Evolutionary conservation across 2,329 filamentous ascomycete species (phyloP), one percentile per base, ranked within the genome.

Genomic region (Clonostachys solani): DNA sequence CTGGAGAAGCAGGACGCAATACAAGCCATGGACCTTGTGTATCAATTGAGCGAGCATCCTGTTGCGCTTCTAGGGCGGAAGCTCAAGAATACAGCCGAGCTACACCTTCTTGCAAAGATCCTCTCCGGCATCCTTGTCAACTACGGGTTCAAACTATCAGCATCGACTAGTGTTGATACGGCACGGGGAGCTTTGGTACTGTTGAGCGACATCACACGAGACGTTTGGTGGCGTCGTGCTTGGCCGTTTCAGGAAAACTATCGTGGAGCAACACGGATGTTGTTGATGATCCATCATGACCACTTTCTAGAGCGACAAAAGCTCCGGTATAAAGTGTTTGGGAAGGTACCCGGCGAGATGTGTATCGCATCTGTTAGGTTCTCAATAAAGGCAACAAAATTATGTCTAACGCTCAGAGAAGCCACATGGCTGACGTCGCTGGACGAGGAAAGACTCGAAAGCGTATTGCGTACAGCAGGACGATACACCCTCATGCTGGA

Each of bases 231-330:
- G 61, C 47, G 44, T 1, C 53, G 60, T 13, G 61, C 60, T 4
- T 66, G 62, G 60, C 64, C 59, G 1, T 65, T 62, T 19, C 61
- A 66, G 17, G 61, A 66, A 45, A 66, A 61, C 40, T 66, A 66
- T 35, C 52, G 57, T 23, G 61, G 52, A 5, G 56, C 57, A 3
- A 34, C 37, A 13, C 33, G 50, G 0, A 65, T 66, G 62, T 49
- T 36, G 1, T 54, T 65, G 7, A 47, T 65, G 0, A 59, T 65
- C 10, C 52, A 10, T 10, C 34, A 36, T 36, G 10, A 10, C n/a
- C n/a, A 10, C n/a, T 36, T n/a, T 10, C 34, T 36, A n/a, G 34
- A 36, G 34, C 34, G 34, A 36, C 34, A 36, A 36, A 36, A 36
- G n/a, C 34, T 10, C 34, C 34, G n/a, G n/a, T 10, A 10, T 10